Percentiles rank a stretch among this genome's conserved stretches.
These are phyloP conservation scores for Gossypium anomalum DNA, from an alignment of 345 rosid genomes.

Conservation along the genomic window DNA sequence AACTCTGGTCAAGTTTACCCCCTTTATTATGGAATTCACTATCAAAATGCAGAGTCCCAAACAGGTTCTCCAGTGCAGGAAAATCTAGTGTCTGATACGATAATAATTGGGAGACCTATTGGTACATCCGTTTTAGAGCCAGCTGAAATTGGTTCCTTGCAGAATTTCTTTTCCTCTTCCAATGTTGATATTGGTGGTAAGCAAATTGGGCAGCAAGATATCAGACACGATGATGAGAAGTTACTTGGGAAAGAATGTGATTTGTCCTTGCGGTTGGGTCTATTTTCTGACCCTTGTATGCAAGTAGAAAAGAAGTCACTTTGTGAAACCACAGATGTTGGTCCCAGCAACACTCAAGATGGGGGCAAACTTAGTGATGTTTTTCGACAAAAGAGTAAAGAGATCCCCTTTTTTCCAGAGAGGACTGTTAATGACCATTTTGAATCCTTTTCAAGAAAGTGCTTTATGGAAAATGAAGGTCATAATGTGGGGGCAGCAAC, in stretches of 20 bases:
- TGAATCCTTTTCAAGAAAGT: constrained; percentile 28
- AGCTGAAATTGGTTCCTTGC: constrained; percentile 29
- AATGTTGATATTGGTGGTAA: constrained; percentile 27
- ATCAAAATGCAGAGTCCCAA: constrained; percentile 33
- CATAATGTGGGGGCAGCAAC: constrained; percentile 33
- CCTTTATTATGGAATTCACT: constrained; percentile 54
- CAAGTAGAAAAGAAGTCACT: constrained; percentile 35
- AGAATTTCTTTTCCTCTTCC: constrained; percentile 27
- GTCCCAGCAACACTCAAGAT: constrained; percentile 32
- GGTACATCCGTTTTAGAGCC: constrained; percentile 40
- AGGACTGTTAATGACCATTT: constrained; percentile 34
- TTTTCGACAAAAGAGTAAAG: constrained; percentile 37
- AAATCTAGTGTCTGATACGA: constrained; percentile 24
- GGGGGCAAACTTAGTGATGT: constrained; percentile 23
- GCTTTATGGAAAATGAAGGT: constrained; percentile 34
- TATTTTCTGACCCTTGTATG: constrained; percentile 38
- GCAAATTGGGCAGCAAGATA: constrained; percentile 25
- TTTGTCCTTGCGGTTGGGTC: constrained; percentile 79
- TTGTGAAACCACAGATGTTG: constrained; percentile 36
- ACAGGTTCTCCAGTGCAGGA: constrained; percentile 36
- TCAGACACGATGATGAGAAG: constrained; percentile 26
- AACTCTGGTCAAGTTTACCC: constrained; percentile 65
- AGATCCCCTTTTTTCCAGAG: constrained; percentile 56
- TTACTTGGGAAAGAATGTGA: constrained; percentile 50
- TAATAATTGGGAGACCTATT: constrained; percentile 72